These are phyloP conservation scores for Geotrichum australiense DNA, from an alignment of 1,139 yeast genomes.

Conservation along the genomic window DNA sequence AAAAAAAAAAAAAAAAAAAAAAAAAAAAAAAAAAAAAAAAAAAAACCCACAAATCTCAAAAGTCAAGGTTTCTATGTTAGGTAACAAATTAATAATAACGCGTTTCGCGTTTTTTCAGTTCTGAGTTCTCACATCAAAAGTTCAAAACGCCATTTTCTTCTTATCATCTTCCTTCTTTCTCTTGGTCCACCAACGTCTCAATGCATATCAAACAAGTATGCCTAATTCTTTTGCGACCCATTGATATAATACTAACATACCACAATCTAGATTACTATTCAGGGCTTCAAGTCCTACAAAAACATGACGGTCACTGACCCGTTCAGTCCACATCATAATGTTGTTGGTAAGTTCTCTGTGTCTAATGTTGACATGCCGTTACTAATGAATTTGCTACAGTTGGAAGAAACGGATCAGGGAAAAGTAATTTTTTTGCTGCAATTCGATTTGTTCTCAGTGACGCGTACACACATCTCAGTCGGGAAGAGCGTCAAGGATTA, in stretches of 20 bases:
- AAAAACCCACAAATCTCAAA: no score
- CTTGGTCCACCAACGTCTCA: not conserved
- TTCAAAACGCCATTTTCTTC: not conserved
- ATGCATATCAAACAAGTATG: conserved; percentile 24
- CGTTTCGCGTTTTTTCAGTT: conserved; percentile 8
- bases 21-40: no score
- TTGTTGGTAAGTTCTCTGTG: conserved; percentile 44
- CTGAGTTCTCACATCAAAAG: not conserved
- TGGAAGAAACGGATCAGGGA: conserved; percentile 96
- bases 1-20: no score
- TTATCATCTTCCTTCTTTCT: not conserved
- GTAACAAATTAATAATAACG: not conserved
- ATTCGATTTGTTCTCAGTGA: conserved; percentile 88
- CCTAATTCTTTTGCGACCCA: not conserved
- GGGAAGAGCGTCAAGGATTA: conserved; percentile 83
- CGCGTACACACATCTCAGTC: conserved; percentile 78
- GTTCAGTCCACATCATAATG: conserved; percentile 77
- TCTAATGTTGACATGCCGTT: no score
- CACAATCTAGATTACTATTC: conserved; percentile 51
- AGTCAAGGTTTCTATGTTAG: not conserved
- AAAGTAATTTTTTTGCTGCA: conserved; percentile 93
- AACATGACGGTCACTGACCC: conserved; percentile 72
- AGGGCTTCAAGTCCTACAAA: conserved; percentile 92
- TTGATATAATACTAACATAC: not conserved
- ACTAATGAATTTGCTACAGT: no score